These are phyloP conservation scores for Alternaria ethzedia DNA, from an alignment of 2,329 filamentous ascomycete genomes.

Conservation along the genomic window DNA sequence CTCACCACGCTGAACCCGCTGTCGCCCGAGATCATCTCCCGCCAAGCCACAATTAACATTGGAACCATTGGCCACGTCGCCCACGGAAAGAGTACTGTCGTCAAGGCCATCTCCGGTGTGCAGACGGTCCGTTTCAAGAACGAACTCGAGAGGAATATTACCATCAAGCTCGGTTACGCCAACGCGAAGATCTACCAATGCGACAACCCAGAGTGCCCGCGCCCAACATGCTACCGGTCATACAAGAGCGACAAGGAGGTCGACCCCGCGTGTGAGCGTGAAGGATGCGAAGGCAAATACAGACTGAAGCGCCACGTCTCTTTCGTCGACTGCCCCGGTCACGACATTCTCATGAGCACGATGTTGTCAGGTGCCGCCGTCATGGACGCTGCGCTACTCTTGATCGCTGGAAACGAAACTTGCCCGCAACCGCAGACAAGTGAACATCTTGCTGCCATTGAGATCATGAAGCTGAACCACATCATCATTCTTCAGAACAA, in stretches of 20 bases:
- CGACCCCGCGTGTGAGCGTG: constrained; percentile 92
- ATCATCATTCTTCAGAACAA: constrained; percentile 99
- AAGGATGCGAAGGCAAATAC: constrained; percentile 88
- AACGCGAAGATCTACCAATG: constrained; percentile 99
- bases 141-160: constrained; percentile 98
- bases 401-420: constrained; percentile 97
- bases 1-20: constrained; percentile 80
- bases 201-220: constrained; percentile 86
- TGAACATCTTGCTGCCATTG: constrained; percentile 97
- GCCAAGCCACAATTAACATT: constrained; percentile 99
- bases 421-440: constrained; percentile 98
- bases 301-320: constrained; percentile 71
- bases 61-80: constrained; percentile 98
- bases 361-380: constrained; percentile 99
- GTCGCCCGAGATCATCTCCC: constrained; percentile 94
- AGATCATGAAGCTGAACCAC: constrained; percentile 99
- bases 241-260: constrained; percentile 99
- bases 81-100: constrained; percentile 97
- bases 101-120: constrained; percentile 98
- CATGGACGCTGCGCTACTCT: constrained; percentile 96
- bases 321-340: constrained; percentile 97
- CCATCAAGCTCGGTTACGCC: constrained; percentile 99
- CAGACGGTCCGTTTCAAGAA: constrained; percentile 99
- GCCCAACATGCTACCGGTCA: constrained; percentile 93
- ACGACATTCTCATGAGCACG: constrained; percentile 99